Base-by-base conservation (phyloP, 768 basidiomycete genomes). In the Leccinellum luteum region DNA sequence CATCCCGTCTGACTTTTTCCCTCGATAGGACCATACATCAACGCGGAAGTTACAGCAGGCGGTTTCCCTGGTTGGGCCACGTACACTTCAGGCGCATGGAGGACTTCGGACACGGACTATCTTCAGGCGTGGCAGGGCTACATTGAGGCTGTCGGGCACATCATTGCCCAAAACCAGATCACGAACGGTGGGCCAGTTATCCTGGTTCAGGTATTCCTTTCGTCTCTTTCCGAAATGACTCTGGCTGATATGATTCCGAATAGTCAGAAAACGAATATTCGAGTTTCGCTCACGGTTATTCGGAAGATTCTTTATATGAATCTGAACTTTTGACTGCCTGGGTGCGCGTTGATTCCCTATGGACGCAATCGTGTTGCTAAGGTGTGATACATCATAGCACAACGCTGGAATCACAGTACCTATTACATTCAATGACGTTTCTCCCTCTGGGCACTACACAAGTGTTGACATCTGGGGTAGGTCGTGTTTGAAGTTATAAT, bases 61-160 rank as follows among this genome's bases (percentile, higher is more conserved):
- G 68, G 83, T 5, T 81, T 84, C 60, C 83, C 84, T 13, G 83
- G 83, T 6, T 84, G 82, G 83, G 79, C 81, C 32, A 81, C 79
- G 8, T 81, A 82, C 66, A 78, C 81, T 27, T 78, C 80, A 31
- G 80, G 79, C 19, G 65, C 70, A 41, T 74, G 82, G 54, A 73
- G 81, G 34, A 81, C 81, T 19, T 78, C 82, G 51, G 79, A 83
- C 64, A 60, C 77, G 6, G 75, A 73, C 51, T 85, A 81, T 64
- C 59, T 52, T 31, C 57, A 58, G 72, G 84, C 84, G 2, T 86
- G 85, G 85, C 72, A 71, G 19, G 79, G 79, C 13, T 86, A 86
- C 58, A 73, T 85, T 71, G 80, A 78, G 5, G 69, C 74, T 1
- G 73, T 86, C 10, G 74, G 79, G 5, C 74, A 76, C 52, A 73